Evolutionary conservation across 2,329 filamentous ascomycete genomes (phyloP).

Genomic region (Fusarium pseudonygamai): DNA sequence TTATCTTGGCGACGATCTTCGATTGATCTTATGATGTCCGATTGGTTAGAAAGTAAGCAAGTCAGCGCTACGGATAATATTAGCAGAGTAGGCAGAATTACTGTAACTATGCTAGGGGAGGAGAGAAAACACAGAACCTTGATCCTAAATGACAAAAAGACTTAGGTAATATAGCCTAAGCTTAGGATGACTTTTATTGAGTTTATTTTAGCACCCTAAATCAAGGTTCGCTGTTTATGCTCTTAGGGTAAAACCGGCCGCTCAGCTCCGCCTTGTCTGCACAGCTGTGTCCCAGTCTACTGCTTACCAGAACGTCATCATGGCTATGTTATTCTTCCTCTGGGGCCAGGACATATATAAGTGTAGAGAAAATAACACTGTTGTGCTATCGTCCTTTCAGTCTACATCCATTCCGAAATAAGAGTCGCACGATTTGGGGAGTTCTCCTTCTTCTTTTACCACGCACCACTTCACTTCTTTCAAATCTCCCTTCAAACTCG

Average conservation of each 20-base stretch:
- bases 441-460: neutral
- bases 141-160: no score
- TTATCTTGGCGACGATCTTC: neutral
- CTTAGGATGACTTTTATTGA: no score
- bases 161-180: no score
- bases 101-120: neutral
- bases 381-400: neutral
- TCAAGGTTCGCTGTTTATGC: no score
- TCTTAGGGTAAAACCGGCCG: neutral
- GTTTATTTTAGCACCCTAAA: no score
- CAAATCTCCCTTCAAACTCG: no score
- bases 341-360: neutral
- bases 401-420: neutral
- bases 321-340: neutral
- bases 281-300: neutral
- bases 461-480: no score
- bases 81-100: neutral
- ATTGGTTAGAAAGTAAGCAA: neutral
- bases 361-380: neutral
- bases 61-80: neutral
- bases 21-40: rapidly evolving
- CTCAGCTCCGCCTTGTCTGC: neutral
- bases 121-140: no score
- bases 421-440: neutral
- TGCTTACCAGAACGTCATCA: neutral